These are phyloP conservation scores for Fusarium kyushuense DNA, from an alignment of 2,329 filamentous ascomycete species.

Conservation along the genomic window DNA sequence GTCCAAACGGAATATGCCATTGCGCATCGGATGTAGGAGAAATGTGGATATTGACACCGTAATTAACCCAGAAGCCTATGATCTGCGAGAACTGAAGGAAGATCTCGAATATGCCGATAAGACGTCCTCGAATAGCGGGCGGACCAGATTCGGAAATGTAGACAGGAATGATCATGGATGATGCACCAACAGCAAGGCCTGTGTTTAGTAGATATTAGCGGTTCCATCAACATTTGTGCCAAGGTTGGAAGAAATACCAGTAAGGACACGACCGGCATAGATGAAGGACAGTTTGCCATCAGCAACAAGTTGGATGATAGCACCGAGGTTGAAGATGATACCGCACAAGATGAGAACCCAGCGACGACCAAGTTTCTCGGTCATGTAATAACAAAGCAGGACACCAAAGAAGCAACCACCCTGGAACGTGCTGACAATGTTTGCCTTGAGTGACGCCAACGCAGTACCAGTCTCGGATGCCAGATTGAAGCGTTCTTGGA, in stretches of 20 bases:
- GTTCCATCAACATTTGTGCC: accelerated
- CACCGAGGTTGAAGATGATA: conserved; percentile 5
- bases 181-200: conserved; percentile 10
- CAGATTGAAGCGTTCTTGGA: conserved; percentile 6
- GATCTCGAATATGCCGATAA: conserved; percentile 27
- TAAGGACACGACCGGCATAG: conserved; percentile 10
- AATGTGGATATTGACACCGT: conserved; percentile 1
- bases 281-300: neutral
- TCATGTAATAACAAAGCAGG: conserved; percentile 2
- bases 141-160: conserved; percentile 27
- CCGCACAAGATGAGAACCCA: conserved; percentile 1
- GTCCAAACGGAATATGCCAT: conserved; percentile 5
- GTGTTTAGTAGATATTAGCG: accelerated
- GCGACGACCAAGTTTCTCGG: neutral
- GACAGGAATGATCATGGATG: conserved; percentile 25
- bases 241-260: neutral
- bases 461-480: conserved; percentile 3
- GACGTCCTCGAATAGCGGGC: conserved; percentile 19
- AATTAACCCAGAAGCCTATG: conserved; percentile 20
- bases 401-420: conserved; percentile 12
- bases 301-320: conserved; percentile 1
- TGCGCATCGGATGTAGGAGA: neutral
- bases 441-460: conserved; percentile 2
- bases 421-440: conserved; percentile 13
- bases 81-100: conserved; percentile 22